These are phyloP conservation scores for Penicillium cataractarum DNA, from an alignment of 495 filamentous ascomycete species.

Conservation along the genomic window DNA sequence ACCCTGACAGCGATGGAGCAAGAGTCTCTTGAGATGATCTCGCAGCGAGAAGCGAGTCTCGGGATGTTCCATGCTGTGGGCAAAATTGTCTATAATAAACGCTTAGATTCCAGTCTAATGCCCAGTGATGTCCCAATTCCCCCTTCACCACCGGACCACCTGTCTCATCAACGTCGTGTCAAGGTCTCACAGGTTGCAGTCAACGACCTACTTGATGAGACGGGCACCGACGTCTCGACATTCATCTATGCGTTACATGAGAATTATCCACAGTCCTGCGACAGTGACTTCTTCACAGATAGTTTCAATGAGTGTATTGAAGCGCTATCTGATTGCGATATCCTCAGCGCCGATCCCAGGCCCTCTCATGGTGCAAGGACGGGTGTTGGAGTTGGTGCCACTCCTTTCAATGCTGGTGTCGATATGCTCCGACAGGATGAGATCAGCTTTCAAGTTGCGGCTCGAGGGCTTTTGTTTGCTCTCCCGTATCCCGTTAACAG, in stretches of 20 bases:
- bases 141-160: conserved; percentile 62
- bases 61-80: conserved; percentile 97
- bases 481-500: conserved; percentile 85
- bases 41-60: conserved; percentile 81
- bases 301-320: conserved; percentile 78
- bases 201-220: conserved; percentile 80
- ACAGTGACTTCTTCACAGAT: conserved; percentile 59
- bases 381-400: conserved; percentile 44
- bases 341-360: conserved; percentile 59
- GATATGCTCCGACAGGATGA: conserved; percentile 88
- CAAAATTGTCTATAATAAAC: conserved; percentile 93
- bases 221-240: conserved; percentile 84
- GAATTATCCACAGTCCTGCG: conserved; percentile 87
- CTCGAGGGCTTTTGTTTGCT: conserved; percentile 79
- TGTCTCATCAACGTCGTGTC: conserved; percentile 62
- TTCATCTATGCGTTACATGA: conserved; percentile 94
- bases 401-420: conserved; percentile 52
- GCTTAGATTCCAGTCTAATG: conserved; percentile 47
- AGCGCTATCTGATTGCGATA: conserved; percentile 83
- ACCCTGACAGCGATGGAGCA: conserved; percentile 70
- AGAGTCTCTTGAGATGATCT: conserved; percentile 72
- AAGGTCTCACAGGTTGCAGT: conserved; percentile 71
- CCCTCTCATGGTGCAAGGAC: conserved; percentile 31
- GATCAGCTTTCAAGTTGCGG: conserved; percentile 84
- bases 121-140: conserved; percentile 28